A percentile compares a stretch with the other conserved stretches of the same genome.
Conservation (phyloP, 1,139 yeast genomes). For the Pichia sp. region DNA sequence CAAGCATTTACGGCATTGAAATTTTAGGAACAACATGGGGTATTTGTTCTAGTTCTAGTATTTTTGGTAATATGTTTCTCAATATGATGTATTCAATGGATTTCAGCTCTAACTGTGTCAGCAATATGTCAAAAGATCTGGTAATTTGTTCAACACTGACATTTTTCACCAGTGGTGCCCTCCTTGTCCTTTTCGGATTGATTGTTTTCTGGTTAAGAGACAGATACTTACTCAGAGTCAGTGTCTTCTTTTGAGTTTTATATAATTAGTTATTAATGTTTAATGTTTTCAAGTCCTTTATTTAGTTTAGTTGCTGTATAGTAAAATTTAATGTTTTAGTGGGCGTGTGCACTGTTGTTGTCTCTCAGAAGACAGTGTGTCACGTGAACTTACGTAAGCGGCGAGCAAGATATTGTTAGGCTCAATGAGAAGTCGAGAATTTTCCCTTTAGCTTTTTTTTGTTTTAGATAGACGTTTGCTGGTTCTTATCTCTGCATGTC, state of each 20-base stretch:
- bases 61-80: slow-evolving; percentile 30
- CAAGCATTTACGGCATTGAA: slow-evolving; percentile 33
- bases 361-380: no score
- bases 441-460: no score
- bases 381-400: neutral
- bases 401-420: neutral
- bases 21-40: slow-evolving; percentile 36
- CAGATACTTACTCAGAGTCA: slow-evolving; percentile 25
- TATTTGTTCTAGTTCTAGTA: slow-evolving; percentile 29
- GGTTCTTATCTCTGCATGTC: no score
- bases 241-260: slow-evolving; percentile 23
- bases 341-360: no score
- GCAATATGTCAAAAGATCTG: slow-evolving; percentile 16
- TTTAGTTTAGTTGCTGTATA: slow-evolving; percentile 4
- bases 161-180: slow-evolving; percentile 29
- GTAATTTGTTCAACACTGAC: slow-evolving; percentile 33
- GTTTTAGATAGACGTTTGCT: no score
- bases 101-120: slow-evolving; percentile 26
- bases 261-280: neutral
- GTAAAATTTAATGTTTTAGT: no score
- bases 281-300: neutral
- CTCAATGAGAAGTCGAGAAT: no score
- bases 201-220: slow-evolving; percentile 23
- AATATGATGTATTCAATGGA: slow-evolving; percentile 31
- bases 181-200: slow-evolving; percentile 23